A percentile compares a stretch with the other conserved stretches of the same genome.
phyloP scores from a whole-genome alignment of 2,329 filamentous ascomycete species.

The Penicillium sp. region DNA sequence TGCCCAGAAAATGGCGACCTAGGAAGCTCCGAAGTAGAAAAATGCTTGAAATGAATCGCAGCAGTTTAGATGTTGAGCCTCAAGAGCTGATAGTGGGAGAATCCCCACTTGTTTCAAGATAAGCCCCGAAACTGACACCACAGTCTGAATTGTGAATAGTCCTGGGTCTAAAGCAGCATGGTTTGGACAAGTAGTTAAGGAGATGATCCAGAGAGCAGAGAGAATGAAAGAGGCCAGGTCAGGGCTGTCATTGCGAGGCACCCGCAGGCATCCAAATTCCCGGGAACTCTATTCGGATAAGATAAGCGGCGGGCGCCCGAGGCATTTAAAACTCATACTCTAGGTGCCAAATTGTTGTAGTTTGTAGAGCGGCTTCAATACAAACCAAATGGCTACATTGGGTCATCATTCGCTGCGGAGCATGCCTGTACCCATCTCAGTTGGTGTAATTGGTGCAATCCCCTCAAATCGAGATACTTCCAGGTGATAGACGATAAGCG shows the following conservation, averaged over 20 bases:
- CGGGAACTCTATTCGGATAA: constrained; percentile 7
- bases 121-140: neutral
- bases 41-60: neutral
- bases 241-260: constrained; percentile 11
- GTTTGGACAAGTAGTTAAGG: neutral
- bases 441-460: neutral
- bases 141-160: neutral
- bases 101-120: constrained; percentile 12
- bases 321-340: neutral
- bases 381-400: too few relatives aligned
- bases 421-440: too few relatives aligned
- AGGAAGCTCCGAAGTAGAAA: neutral
- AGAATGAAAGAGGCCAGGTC: constrained; percentile 7
- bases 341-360: too few relatives aligned
- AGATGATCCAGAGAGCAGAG: constrained; percentile 3
- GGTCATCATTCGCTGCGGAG: too few relatives aligned
- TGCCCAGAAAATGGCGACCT: neutral
- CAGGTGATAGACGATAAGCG: constrained; percentile 1
- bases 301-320: constrained; percentile 5
- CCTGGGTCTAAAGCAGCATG: neutral
- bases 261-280: constrained; percentile 35
- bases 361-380: too few relatives aligned
- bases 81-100: constrained; percentile 4
- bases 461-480: neutral
- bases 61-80: constrained; percentile 6